Percentiles rank a stretch among this genome's conserved stretches.
These are phyloP conservation scores for Trypanosoma lewisi DNA, from an alignment of 208 protist genomes.

Conservation along the genomic window DNA sequence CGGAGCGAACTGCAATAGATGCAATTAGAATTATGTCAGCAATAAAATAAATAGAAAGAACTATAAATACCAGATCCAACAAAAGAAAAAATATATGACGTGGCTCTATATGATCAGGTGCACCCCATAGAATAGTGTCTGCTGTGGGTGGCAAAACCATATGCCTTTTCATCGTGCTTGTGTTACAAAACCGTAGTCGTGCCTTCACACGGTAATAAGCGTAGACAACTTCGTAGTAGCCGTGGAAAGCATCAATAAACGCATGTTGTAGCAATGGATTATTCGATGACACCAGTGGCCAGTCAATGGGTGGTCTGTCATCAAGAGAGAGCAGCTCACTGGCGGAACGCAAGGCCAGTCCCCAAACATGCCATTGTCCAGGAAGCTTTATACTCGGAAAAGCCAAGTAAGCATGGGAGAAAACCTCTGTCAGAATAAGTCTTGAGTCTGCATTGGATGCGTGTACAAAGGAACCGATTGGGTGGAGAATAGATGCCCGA, in stretches of 20 bases:
- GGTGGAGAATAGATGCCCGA: slow-evolving; percentile 42
- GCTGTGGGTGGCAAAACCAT: slow-evolving; percentile 35
- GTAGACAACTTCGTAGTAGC: slow-evolving; percentile 61
- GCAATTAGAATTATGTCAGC: slow-evolving; percentile 33
- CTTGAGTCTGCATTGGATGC: slow-evolving; percentile 39
- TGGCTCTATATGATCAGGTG: slow-evolving; percentile 32
- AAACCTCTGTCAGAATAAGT: slow-evolving; percentile 48
- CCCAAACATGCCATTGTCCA: slow-evolving; percentile 59
- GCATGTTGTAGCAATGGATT: slow-evolving; percentile 45
- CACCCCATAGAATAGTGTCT: slow-evolving; percentile 59
- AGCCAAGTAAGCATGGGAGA: slow-evolving; percentile 38
- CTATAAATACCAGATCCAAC: slow-evolving; percentile 13
- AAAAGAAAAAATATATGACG: slow-evolving; percentile 39
- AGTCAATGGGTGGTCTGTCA: slow-evolving; percentile 45
- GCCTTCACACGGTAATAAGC: slow-evolving; percentile 34
- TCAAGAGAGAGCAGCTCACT: slow-evolving; percentile 64
- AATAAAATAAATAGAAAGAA: slow-evolving; percentile 38
- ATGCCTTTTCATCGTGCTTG: slow-evolving; percentile 27
- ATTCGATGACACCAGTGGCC: slow-evolving; percentile 66
- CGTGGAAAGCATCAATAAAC: slow-evolving; percentile 58
- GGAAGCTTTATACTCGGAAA: slow-evolving; percentile 52
- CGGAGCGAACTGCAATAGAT: slow-evolving; percentile 27
- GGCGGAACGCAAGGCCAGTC: slow-evolving; percentile 51
- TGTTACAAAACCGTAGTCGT: slow-evolving; percentile 23
- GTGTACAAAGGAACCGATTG: slow-evolving; percentile 45